Evolutionary conservation across 352 stramenopile genomes (phyloP).

Genomic region (Proteromonas lacertae): DNA sequence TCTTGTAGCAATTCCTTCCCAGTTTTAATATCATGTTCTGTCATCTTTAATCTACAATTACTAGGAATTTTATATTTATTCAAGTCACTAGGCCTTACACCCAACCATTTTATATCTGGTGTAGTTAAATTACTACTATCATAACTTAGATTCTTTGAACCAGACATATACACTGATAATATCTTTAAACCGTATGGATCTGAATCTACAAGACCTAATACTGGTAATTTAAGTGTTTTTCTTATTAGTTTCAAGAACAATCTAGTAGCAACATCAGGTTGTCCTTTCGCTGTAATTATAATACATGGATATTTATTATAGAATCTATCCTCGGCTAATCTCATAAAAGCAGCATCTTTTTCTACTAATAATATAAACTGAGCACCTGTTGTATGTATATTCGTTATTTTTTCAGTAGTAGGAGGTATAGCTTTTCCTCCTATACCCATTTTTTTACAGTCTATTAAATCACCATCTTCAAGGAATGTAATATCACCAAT

Average conservation of each 20-base stretch:
- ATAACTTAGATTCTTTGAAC: slow-evolving; percentile 25
- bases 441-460: slow-evolving; percentile 22
- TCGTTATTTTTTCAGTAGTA: slow-evolving; percentile 25
- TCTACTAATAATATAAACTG: slow-evolving; percentile 52
- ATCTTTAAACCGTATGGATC: slow-evolving; percentile 58
- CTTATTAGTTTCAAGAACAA: slow-evolving; percentile 36
- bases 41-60: slow-evolving; percentile 45
- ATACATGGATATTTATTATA: slow-evolving; percentile 53
- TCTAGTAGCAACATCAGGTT: slow-evolving; percentile 20
- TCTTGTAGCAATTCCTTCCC: slow-evolving; percentile 33
- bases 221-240: slow-evolving; percentile 30
- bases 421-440: slow-evolving; percentile 44
- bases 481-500: slow-evolving; percentile 29
- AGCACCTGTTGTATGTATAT: slow-evolving; percentile 19
- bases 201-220: slow-evolving; percentile 36
- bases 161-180: slow-evolving; percentile 47
- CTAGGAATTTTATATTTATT: slow-evolving; percentile 30
- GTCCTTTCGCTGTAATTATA: slow-evolving; percentile 45
- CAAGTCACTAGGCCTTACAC: slow-evolving; percentile 32
- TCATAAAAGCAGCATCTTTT: slow-evolving; percentile 53
- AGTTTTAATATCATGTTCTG: slow-evolving; percentile 42
- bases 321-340: slow-evolving; percentile 45
- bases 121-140: slow-evolving; percentile 37
- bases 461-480: slow-evolving; percentile 5
- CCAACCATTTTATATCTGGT: slow-evolving; percentile 48